These are phyloP conservation scores for Biscogniauxia sp. DNA, from an alignment of 2,329 filamentous ascomycete genomes.

Conservation along the genomic window DNA sequence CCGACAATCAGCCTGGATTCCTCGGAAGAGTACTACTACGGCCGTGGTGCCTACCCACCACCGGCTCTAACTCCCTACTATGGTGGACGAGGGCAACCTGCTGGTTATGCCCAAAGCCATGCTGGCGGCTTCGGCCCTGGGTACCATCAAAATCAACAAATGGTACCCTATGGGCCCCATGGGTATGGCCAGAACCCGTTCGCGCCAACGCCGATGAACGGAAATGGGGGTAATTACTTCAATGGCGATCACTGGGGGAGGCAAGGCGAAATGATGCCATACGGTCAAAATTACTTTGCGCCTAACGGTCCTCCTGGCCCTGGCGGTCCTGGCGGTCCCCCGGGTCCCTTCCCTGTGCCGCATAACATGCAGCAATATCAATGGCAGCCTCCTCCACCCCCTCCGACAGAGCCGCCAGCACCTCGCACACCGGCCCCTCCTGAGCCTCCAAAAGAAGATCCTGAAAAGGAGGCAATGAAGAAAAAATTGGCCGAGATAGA, in stretches of 20 bases:
- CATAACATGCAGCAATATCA: slow-evolving; percentile 54
- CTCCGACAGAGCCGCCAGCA: slow-evolving; percentile 29
- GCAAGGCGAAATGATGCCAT: slow-evolving; percentile 35
- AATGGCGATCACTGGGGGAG: slow-evolving; percentile 32
- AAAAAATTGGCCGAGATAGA: slow-evolving; percentile 55
- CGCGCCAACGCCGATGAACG: slow-evolving; percentile 21
- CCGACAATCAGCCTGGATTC: slow-evolving; percentile 63
- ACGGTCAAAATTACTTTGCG: slow-evolving; percentile 40
- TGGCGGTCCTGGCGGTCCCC: slow-evolving; percentile 3
- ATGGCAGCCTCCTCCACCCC: slow-evolving; percentile 36
- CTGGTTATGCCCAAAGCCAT: slow-evolving; percentile 48
- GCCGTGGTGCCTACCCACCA: slow-evolving; percentile 34
- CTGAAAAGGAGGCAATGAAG: slow-evolving; percentile 60
- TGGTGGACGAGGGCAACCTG: slow-evolving; percentile 31
- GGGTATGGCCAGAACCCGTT: slow-evolving; percentile 32
- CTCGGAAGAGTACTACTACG: slow-evolving; percentile 59
- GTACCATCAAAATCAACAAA: slow-evolving; percentile 39
- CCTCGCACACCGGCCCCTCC: slow-evolving; percentile 23
- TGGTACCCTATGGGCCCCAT: slow-evolving; percentile 45
- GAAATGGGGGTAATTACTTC: slow-evolving; percentile 43
- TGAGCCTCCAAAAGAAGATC: slow-evolving; percentile 38
- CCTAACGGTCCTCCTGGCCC: not conserved
- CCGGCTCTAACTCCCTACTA: slow-evolving; percentile 28
- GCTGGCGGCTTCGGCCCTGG: slow-evolving; percentile 41
- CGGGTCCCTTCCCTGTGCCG: slow-evolving; percentile 33